A percentile compares a stretch with the other conserved stretches of the same genome.
Conservation (phyloP, 345 rosid species). For the Citrus sp. region DNA sequence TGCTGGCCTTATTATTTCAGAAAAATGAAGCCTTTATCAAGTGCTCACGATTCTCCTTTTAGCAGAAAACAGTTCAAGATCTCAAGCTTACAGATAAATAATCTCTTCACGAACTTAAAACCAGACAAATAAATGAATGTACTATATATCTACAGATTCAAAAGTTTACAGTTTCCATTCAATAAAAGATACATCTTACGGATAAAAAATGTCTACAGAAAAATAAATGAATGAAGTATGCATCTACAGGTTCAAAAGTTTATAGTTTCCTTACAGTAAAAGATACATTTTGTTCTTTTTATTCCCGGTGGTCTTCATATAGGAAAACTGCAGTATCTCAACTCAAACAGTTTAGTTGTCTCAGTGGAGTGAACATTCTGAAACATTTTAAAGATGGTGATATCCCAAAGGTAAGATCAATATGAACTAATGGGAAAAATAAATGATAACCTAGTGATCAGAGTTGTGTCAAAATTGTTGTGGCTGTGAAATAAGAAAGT, state of each 20-base stretch:
- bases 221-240: neutral
- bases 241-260: neutral
- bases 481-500: slow-evolving; percentile 15
- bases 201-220: neutral
- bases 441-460: neutral
- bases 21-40: neutral
- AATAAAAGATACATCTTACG: neutral
- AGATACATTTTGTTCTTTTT: neutral
- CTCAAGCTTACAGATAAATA: neutral
- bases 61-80: neutral
- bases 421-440: neutral
- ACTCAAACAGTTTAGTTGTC: neutral
- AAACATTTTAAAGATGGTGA: neutral
- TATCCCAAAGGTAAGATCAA: neutral
- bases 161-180: neutral
- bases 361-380: neutral
- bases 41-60: neutral
- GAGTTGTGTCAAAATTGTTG: slow-evolving; percentile 27
- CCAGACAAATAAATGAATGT: neutral
- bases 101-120: neutral
- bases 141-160: too few species aligned
- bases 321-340: neutral
- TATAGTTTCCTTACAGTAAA: neutral
- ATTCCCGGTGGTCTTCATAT: neutral
- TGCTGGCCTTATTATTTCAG: neutral